Base-by-base conservation (phyloP, 2,329 filamentous ascomycete species). In the Anisogramma anomala region DNA sequence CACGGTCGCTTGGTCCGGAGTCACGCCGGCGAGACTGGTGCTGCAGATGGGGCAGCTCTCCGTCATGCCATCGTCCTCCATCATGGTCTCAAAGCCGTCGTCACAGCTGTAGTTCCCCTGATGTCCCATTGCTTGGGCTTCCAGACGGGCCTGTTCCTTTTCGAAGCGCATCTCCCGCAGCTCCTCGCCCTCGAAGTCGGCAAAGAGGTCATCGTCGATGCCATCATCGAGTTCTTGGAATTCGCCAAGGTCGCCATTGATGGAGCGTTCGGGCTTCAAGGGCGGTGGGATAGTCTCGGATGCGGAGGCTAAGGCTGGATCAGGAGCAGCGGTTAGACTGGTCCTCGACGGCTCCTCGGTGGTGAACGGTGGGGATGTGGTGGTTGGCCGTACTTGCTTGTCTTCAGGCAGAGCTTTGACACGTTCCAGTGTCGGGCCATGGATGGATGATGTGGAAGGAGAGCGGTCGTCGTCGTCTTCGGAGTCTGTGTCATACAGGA, bases 41-140 rank as follows among this genome's bases (percentile, higher is more conserved):
- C 72, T 74, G 58, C 91, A 96, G 20, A 96, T 79, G 1, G 89
- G 89, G 57, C 88, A 96, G 31, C 58, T 62, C 40, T 59, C 58
- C 8, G 58, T 53, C 50, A 61, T 61, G 14, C 51, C 51, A 15
- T 56, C 54, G 20, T 56, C 53, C 2, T 41, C 50, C 42, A 49
- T 49, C n/a, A 56, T 41, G 4, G 48, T 50, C n/a, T 59, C 58
- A 6, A 56, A 52, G 10, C 55, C 50, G 11, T 55, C 55, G 30
- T 61, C 56, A 17, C 54, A 54, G 33, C 58, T 60, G 17, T 61
- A 54, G 3, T 61, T 56, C 6, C 65, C 68, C 8, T 66, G 63
- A 31, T 31, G n/a, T 31, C 65, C 68, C 8, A 22, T 15, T 45
- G 76, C 74, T 49, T 77, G 69, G 3, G 71, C 72, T 49, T 82